Evolutionary conservation across 805 yeast genomes (phyloP).

Genomic region (Myxozyma mucilagina): DNA sequence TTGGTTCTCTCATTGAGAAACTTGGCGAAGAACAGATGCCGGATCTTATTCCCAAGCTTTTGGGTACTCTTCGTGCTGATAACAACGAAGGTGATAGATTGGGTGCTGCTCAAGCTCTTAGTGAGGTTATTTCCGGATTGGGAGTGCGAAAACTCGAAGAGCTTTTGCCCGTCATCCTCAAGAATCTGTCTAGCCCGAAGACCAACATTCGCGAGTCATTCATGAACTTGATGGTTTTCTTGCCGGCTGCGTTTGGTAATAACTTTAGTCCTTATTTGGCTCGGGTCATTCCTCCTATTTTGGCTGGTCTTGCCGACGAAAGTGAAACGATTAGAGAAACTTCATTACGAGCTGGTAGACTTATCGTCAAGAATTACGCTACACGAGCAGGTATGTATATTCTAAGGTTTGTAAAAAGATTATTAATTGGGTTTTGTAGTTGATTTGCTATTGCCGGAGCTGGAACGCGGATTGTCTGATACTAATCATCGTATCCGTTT

Average conservation of each 20-base stretch:
- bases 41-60: constrained; percentile 75
- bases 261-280: constrained; percentile 87
- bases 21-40: constrained; percentile 97
- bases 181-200: constrained; percentile 67
- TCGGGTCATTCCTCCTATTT: constrained; percentile 85
- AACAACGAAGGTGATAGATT: constrained; percentile 82
- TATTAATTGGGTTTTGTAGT: constrained; percentile 42
- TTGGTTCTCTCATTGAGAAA: constrained; percentile 94
- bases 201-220: constrained; percentile 83
- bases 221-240: constrained; percentile 81
- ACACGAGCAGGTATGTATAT: constrained; percentile 56
- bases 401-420: background rate
- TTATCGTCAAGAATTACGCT: constrained; percentile 88
- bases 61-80: constrained; percentile 75
- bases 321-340: constrained; percentile 86
- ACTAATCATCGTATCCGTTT: constrained; percentile 81
- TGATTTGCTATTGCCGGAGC: constrained; percentile 88
- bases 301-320: constrained; percentile 85
- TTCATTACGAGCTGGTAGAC: constrained; percentile 87
- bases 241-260: constrained; percentile 92
- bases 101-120: constrained; percentile 95
- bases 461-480: constrained; percentile 86
- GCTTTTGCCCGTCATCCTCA: constrained; percentile 73
- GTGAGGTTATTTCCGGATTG: constrained; percentile 90
- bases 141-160: constrained; percentile 89